Conservation (phyloP, 2,329 filamentous ascomycete genomes). For the Colletotrichum sp. region DNA sequence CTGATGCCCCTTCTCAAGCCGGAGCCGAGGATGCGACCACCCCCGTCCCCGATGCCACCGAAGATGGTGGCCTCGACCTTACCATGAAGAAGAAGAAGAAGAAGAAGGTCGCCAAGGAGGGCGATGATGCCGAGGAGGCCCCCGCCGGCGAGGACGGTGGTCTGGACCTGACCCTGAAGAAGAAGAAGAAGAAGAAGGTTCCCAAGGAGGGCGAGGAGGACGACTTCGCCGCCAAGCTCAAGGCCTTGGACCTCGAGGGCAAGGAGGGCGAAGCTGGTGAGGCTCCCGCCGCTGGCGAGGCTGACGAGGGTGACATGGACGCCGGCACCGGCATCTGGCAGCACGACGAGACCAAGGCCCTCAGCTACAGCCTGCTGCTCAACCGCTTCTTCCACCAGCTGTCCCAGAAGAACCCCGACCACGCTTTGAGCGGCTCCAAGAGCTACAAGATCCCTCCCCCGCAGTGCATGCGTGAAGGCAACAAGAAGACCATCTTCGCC, state of each 20-base stretch:
- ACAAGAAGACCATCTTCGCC: slow-evolving; percentile 99
- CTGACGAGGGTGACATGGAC: slow-evolving; percentile 78
- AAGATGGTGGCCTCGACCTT: slow-evolving; percentile 59
- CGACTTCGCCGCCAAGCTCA: slow-evolving; percentile 64
- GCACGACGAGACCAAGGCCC: slow-evolving; percentile 77
- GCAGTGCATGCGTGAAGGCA: slow-evolving; percentile 98
- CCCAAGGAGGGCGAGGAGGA: slow-evolving; percentile 68
- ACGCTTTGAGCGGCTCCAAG: slow-evolving; percentile 85
- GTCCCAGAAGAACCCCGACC: slow-evolving; percentile 95
- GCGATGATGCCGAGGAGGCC: slow-evolving; percentile 53
- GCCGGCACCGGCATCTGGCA: slow-evolving; percentile 89
- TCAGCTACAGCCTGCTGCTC: slow-evolving; percentile 86
- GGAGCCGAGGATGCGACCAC: slow-evolving; percentile 44
- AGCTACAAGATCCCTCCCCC: slow-evolving; percentile 99
- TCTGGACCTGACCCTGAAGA: slow-evolving; percentile 69
- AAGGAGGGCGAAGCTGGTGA: slow-evolving; percentile 71
- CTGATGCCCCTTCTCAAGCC: slow-evolving; percentile 50
- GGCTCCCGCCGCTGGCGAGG: slow-evolving; percentile 50
- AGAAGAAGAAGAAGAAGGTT: slow-evolving; percentile 80
- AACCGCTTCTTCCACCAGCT: slow-evolving; percentile 94
- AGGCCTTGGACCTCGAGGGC: slow-evolving; percentile 64
- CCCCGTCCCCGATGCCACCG: slow-evolving; percentile 50
- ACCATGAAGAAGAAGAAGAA: slow-evolving; percentile 79
- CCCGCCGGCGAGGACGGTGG: slow-evolving; percentile 55
- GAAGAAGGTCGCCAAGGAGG: slow-evolving; percentile 66